Base-by-base conservation (phyloP, 2,329 filamentous ascomycete genomes). In the Fusarium tuaranense region DNA sequence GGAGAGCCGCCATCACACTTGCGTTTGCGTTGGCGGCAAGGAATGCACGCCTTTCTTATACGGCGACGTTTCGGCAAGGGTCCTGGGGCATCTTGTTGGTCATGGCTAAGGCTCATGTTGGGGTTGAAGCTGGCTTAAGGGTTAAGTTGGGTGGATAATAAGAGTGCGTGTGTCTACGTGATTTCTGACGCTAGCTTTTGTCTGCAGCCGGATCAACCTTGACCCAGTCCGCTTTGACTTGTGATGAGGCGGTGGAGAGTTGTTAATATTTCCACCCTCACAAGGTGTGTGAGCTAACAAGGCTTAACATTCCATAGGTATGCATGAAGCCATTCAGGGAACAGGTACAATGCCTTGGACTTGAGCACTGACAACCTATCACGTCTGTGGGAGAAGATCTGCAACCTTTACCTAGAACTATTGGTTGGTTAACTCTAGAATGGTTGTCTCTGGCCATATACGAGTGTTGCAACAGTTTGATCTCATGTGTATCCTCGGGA, bases 1-100 rank as follows among this genome's bases (percentile, higher is more conserved):
- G 76, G 75, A 13, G 68, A 63, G n/a, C 64, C 27, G 64, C 59
- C 68, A 63, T 78, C 75, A 65, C 76, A 78, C 71, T 78, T 78
- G 20, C 75, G 70, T 67, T 78, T 78, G 41, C 76, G 73, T 58
- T 76, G 70, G 16, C 74, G 75, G 58, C 76, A 78, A 27, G 75
- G 75, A 36, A 70, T 75, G 65, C 75, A 78, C 55, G 75, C 76
- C 46, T 71, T 76, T 39, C 73, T 71, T 61, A 65, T 70, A 38
- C 76, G 74, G 2, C 32, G 30, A 13, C 41, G 30, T n/a, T 55
- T 63, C 14, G 20, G 30, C 14, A 25, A 25, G 4, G 30, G 32
- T 5, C 34, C 46, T 39, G 39, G 57, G 25, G 32, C 46, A 59
- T 58, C 38, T 46, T 62, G 38, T 46, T 36, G 53, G 20, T 18